These are phyloP conservation scores for Triadica sebifera DNA, from an alignment of 345 rosid species.

Conservation along the genomic window DNA sequence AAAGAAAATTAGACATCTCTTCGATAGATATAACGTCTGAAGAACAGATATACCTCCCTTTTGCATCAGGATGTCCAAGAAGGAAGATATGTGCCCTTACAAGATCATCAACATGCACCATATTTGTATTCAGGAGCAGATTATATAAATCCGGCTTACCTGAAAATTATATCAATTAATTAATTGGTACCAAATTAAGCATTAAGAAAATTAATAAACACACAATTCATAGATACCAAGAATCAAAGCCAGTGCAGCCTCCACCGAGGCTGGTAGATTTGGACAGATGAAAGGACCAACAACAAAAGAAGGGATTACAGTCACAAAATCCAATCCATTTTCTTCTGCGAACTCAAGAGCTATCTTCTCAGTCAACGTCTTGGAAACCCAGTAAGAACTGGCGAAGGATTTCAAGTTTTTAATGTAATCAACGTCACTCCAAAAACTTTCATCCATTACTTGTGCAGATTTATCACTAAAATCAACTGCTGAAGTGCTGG, in stretches of 20 bases:
- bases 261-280: conserved; percentile 24
- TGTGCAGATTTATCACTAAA: conserved; percentile 2
- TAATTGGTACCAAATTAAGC: neutral
- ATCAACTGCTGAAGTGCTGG: conserved; percentile 33
- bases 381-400: conserved; percentile 23
- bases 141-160: conserved; percentile 11
- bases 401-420: neutral
- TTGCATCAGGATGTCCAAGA: conserved; percentile 41
- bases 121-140: neutral
- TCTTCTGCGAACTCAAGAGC: conserved; percentile 33
- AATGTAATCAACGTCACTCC: conserved; percentile 29
- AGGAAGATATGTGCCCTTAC: conserved; percentile 53
- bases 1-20: conserved; percentile 35
- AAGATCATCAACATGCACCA: conserved; percentile 43
- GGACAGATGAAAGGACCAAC: conserved; percentile 45
- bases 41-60: conserved; percentile 58
- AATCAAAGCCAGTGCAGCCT: conserved; percentile 21
- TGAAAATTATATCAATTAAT: neutral
- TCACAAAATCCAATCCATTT: conserved; percentile 37
- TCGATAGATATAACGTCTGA: conserved; percentile 34
- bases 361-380: conserved; percentile 33
- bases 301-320: conserved; percentile 28
- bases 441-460: conserved; percentile 33
- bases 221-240: conserved; percentile 14
- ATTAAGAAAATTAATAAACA: too few relatives aligned